Conservation (phyloP, 345 rosid species). For the Ceriops tagal region DNA sequence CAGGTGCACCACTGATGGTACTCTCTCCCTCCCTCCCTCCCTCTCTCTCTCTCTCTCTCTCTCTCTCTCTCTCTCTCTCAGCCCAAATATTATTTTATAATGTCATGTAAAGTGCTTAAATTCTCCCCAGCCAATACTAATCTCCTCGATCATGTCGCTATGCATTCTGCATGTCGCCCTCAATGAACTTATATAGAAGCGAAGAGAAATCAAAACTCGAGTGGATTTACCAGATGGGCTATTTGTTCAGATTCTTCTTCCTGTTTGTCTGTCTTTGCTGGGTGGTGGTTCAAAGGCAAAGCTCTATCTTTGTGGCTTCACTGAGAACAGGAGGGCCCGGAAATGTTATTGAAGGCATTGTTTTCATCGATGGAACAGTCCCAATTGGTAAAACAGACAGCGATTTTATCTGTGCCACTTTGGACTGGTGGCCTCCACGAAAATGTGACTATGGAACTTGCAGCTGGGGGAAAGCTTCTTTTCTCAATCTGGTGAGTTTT, state of each 20-base stretch:
- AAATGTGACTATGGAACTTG: slow-evolving; percentile 49
- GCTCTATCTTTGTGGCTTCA: slow-evolving; percentile 16
- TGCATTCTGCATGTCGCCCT: background rate
- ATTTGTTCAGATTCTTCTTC: slow-evolving; percentile 21
- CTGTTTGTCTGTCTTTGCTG: slow-evolving; percentile 24
- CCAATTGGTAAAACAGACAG: slow-evolving; percentile 34
- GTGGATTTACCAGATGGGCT: slow-evolving; percentile 17
- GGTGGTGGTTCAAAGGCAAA: slow-evolving; percentile 5
- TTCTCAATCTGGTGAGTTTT: slow-evolving; percentile 39
- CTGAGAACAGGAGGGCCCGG: slow-evolving; percentile 5
- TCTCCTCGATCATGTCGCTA: background rate
- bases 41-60: too few relatives aligned
- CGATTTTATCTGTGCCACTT: slow-evolving; percentile 47
- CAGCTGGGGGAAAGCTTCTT: slow-evolving; percentile 45
- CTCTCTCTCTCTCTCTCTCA: background rate
- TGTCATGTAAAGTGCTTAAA: too few relatives aligned
- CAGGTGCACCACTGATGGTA: too few relatives aligned
- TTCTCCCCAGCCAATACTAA: background rate
- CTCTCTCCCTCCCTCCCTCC: too few relatives aligned
- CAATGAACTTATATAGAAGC: background rate
- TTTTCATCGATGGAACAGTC: slow-evolving; percentile 39
- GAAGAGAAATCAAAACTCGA: background rate
- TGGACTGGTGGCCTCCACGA: slow-evolving; percentile 60
- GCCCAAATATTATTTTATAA: too few relatives aligned
- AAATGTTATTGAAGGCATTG: slow-evolving; percentile 27